Evolutionary conservation across 1,284 basidiomycete genomes (phyloP), one percentile per base, ranked within the genome.

Genomic region (Schizopora paradoxa): DNA sequence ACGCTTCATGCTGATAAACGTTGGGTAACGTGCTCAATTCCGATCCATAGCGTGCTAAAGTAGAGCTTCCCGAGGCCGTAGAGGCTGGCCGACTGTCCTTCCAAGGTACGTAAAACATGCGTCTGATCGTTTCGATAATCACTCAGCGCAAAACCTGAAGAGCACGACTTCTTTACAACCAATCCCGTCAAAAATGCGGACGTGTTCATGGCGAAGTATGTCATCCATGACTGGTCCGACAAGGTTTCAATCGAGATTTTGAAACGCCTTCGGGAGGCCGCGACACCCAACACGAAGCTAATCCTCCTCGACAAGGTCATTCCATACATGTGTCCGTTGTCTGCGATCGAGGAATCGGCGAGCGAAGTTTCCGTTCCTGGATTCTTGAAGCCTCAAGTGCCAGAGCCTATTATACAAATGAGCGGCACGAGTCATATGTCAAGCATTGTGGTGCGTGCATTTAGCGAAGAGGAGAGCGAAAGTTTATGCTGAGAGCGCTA

Each of bases 191-290:
- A 50, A 19, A 36, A 48, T 13, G 58, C 58, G 3, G 48, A 48
- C 11, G 52, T 58, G 11, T 60, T 51, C 47, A 28, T 59, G 16
- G 40, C 60, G 5, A 52, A 57, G 18, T 43, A 44, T 4, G 53
- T 58, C 45, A 49, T 55, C 3, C 59, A 61, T 48, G 54, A 61
- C 49, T 61, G 58, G 58, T 41, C 51, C 13, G 53, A 55, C 41
- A 31, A 28, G 7, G 35, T 54, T 6, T 48, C 46, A 25, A 10
- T 36, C 22, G 42, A 47, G 41, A 60, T 63, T 43, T 52, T 64
- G 22, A 48, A 35, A 14, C 51, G 54, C 7, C 54, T 64, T 27
- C 51, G 53, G 10, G 55, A 47, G 1, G 58, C 58, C 6, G 58
- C 61, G 4, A 27, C 28, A 0, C 40, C 56, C 0, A 29, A 41